A percentile compares a stretch with the other conserved stretches of the same genome.
These are phyloP conservation scores for Inosperma sp. DNA, from an alignment of 768 basidiomycete genomes.

Conservation along the genomic window DNA sequence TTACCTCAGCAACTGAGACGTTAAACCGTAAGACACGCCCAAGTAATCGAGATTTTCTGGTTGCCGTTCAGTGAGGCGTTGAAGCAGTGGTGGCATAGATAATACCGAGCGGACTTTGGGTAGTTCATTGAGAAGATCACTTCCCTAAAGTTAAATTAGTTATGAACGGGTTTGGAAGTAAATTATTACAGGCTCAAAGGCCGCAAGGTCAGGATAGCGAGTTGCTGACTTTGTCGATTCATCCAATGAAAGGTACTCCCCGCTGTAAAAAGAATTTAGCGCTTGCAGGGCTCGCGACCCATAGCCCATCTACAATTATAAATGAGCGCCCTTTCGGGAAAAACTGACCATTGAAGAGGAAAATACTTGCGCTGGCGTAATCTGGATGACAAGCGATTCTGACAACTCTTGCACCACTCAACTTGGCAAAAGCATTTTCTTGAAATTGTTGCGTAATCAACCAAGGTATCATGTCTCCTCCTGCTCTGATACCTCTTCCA, in stretches of 20 bases:
- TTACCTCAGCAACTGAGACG: slow-evolving; percentile 73
- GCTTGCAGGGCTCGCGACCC: slow-evolving; percentile 84
- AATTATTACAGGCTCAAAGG: slow-evolving; percentile 40
- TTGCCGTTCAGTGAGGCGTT: slow-evolving; percentile 82
- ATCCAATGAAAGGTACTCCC: slow-evolving; percentile 84
- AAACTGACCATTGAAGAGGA: neutral
- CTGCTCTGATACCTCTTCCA: slow-evolving; percentile 75
- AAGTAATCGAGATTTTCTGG: slow-evolving; percentile 91
- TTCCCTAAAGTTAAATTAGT: slow-evolving; percentile 23
- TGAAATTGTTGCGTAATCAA: slow-evolving; percentile 92
- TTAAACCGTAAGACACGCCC: slow-evolving; percentile 94
- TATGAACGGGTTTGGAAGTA: neutral
- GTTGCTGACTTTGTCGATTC: slow-evolving; percentile 54
- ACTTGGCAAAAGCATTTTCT: slow-evolving; percentile 86
- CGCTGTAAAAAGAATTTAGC: slow-evolving; percentile 87
- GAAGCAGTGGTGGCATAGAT: slow-evolving; percentile 89
- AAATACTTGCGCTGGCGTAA: slow-evolving; percentile 70
- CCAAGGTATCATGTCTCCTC: slow-evolving; percentile 99
- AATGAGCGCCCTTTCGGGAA: slow-evolving; percentile 6
- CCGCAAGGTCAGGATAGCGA: slow-evolving; percentile 55
- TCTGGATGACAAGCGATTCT: slow-evolving; percentile 95
- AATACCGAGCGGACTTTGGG: slow-evolving; percentile 65
- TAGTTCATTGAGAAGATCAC: slow-evolving; percentile 68
- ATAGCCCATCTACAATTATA: slow-evolving; percentile 80
- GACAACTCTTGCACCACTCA: slow-evolving; percentile 90